These are phyloP conservation scores for Penicillium canariense DNA, from an alignment of 495 filamentous ascomycete species.

Conservation along the genomic window DNA sequence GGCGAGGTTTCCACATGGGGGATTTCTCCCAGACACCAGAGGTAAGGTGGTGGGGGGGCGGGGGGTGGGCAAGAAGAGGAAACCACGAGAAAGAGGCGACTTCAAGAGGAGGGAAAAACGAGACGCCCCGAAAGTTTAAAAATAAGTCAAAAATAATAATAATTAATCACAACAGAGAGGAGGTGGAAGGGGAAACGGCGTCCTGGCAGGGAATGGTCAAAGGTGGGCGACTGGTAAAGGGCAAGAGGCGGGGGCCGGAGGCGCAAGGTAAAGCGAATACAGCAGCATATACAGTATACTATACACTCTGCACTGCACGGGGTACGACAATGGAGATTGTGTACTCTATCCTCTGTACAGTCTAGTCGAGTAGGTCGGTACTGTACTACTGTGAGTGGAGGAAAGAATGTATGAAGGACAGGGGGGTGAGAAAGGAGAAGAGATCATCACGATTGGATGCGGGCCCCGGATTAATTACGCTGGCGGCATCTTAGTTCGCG, in stretches of 20 bases:
- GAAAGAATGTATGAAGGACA: slow-evolving; percentile 4
- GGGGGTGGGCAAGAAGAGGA: slow-evolving; percentile 4
- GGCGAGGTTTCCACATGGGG: slow-evolving; percentile 49
- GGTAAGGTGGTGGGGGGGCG: slow-evolving; percentile 16
- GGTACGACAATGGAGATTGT: not conserved
- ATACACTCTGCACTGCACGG: not conserved
- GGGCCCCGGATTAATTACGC: not conserved
- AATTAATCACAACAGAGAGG: slow-evolving; percentile 11
- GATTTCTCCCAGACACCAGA: slow-evolving; percentile 17
- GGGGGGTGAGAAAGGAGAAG: not conserved
- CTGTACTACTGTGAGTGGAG: not conserved
- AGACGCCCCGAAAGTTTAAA: slow-evolving; percentile 18
- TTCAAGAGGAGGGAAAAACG: slow-evolving; percentile 13
- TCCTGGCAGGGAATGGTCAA: too few relatives aligned
- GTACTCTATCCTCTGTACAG: not conserved
- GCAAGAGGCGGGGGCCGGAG: too few relatives aligned
- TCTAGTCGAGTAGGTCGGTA: not conserved
- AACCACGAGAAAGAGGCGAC: slow-evolving; percentile 13
- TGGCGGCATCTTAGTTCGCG: not conserved
- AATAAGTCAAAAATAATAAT: slow-evolving; percentile 7
- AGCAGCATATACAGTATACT: too few relatives aligned
- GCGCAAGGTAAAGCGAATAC: too few relatives aligned
- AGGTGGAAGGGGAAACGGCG: slow-evolving; percentile 9
- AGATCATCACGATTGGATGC: not conserved
- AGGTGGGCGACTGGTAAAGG: too few relatives aligned